These are phyloP conservation scores for Aspergillus sp. DNA, from an alignment of 2,329 filamentous ascomycete species.

Conservation along the genomic window DNA sequence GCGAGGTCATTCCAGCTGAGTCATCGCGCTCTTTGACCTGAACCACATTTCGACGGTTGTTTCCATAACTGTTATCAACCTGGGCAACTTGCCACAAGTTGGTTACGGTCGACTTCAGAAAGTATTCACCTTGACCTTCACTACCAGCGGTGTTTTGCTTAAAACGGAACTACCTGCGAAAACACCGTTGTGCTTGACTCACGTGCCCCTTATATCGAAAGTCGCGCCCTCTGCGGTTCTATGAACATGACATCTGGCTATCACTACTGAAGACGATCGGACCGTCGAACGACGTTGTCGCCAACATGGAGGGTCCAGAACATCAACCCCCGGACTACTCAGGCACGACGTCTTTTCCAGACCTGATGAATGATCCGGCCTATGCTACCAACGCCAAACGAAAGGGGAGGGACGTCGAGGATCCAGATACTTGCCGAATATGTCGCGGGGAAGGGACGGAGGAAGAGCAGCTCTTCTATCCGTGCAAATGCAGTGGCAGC, in stretches of 20 bases:
- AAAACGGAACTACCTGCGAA: background rate
- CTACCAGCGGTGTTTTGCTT: background rate
- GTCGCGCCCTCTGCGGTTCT: background rate
- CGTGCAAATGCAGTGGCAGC: slow-evolving; percentile 98
- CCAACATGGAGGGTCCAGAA: slow-evolving; percentile 29
- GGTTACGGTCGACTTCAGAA: background rate
- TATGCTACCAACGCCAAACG: slow-evolving; percentile 44
- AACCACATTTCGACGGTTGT: background rate
- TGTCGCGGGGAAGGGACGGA: slow-evolving; percentile 83
- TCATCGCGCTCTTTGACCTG: background rate
- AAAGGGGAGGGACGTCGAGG: slow-evolving; percentile 45
- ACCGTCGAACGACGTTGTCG: slow-evolving; percentile 17
- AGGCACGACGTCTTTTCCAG: slow-evolving; percentile 34
- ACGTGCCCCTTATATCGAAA: background rate
- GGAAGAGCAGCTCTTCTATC: slow-evolving; percentile 89
- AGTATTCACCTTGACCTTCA: background rate
- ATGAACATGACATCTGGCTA: slow-evolving; percentile 26
- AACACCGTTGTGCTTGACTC: background rate
- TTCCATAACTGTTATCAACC: background rate
- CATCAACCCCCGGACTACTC: slow-evolving; percentile 22
- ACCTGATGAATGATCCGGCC: slow-evolving; percentile 59
- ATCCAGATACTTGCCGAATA: slow-evolving; percentile 90
- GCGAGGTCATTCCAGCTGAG: background rate
- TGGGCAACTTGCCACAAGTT: background rate
- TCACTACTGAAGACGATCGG: slow-evolving; percentile 18